Evolutionary conservation across 805 yeast genomes (phyloP), one percentile per base, ranked within the genome.

Genomic region (Cyberlindnera maclurae): DNA sequence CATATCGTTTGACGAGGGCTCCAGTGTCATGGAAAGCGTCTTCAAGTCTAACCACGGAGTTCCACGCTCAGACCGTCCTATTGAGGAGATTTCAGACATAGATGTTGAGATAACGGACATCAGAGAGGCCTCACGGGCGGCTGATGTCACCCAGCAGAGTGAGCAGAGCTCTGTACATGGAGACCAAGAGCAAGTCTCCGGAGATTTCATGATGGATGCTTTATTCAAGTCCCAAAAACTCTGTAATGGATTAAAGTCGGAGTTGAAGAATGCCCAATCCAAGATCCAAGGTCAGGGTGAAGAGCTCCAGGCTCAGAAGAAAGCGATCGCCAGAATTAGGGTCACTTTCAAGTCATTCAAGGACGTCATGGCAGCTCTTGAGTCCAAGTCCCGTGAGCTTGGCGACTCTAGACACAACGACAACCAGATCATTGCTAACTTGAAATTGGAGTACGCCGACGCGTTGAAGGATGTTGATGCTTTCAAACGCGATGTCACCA

Each of bases 61-160:
- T n/a, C 11, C 29, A 13, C 18, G n/a, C 12, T 2, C 20, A 10
- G 17, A 9, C 11, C 36, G 13, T 6, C 18, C 6, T 3, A 15
- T 31, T 9, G 20, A 16, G 16, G 33, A 38, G n/a, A 26, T 10
- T n/a, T 36, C 29, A 8, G 44, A 35, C n/a, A 46, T 62, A 41
- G 68, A 62, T 29, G 36, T 63, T n/a, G 63, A 63, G 28, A 61
- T 73, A 55, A 59, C 73, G 6, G 59, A 71, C 58, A 51, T 67
- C 33, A 47, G 67, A 39, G 57, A 54, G 15, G 48, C 62, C 15
- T n/a, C 42, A 5, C 26, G 12, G 11, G 22, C 35, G 6, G 31
- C 37, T 5, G 26, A 18, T 8, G 29, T 15, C 2, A 28, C 10
- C 5, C 36, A 18, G 20, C 31, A 26, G 22, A 16, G 12, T 20